Base-by-base conservation (phyloP, 306 rosid genomes). In the Vicia faba region DNA sequence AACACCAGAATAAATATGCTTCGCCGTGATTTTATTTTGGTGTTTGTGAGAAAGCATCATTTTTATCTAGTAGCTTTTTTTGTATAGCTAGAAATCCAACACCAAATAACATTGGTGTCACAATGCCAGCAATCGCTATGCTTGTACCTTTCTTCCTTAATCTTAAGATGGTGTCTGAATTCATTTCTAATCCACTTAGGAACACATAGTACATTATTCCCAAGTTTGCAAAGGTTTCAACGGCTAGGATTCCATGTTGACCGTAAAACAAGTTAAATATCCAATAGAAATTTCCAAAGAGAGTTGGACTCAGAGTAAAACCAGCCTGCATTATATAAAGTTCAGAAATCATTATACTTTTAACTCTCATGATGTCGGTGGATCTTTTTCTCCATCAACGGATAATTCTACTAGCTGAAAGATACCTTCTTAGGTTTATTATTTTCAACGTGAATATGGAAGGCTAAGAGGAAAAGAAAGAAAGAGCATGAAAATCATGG, bases 181-280 rank as follows among this genome's bases (percentile, higher is more conserved):
- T 73, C 79, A 80, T 76, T 45, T 80, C 81, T 36, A 80, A 72
- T 0, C 84, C 84, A 38, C 63, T 56, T 5, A 80, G 72, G 68
- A 80, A 73, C 12, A 46, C 78, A 16, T 72, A 67, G 43, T 13
- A 62, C 41, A 68, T 26, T 5, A 80, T 49, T 33, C 81, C 81
- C 4, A 75, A 0, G 43, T 72, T 13, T 28, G 69, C 39, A 15
- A 5, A 14, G 29, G 72, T 68, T 35, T 80, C 84, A 4, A 80
- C 3, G 0, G 35, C 20, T 18, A 71, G 13, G 48, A 46, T 15
- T 36, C 73, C 72, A 0, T 16, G 6, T 13, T 5, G 0, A 11
- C 48, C 40, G 3, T 68, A 76, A 15, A 75, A 1, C 3, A 1
- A 2, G 4, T 0, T 1, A 31, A 57, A 43, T 11, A 71, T 5